Conservation (phyloP, 108 stramenopile species). For the Cyclotella cryptica region DNA sequence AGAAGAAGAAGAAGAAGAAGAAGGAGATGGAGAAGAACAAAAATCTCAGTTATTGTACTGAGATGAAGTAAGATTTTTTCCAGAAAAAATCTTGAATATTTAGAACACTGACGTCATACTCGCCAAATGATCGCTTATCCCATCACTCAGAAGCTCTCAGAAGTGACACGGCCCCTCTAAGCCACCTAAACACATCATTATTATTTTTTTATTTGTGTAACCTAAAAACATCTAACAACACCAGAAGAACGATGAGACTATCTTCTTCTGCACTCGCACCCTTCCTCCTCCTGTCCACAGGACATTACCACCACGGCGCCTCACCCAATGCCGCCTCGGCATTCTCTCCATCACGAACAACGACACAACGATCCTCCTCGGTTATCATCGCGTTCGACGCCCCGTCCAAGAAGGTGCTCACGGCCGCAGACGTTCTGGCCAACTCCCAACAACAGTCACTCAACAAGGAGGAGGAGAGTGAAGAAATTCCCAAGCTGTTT, state of each 20-base stretch:
- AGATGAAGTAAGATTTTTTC: no score
- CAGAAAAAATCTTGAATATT: no score
- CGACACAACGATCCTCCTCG: not conserved
- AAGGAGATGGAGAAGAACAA: no score
- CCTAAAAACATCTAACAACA: not conserved
- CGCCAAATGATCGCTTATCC: no score
- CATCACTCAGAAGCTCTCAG: no score
- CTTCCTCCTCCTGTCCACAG: not conserved
- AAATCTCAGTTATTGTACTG: no score
- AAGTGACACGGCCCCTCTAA: no score
- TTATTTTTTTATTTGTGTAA: no score
- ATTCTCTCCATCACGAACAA: not conserved
- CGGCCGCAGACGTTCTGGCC: not conserved
- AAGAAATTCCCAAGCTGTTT: constrained; percentile 68
- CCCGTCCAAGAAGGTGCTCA: constrained; percentile 6
- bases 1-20: no score
- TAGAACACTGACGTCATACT: no score
- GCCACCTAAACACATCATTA: no score
- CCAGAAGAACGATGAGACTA: not conserved
- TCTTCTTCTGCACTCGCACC: not conserved
- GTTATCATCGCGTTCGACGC: no score
- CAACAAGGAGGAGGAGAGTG: constrained; percentile 12
- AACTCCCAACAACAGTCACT: not conserved
- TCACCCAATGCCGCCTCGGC: not conserved
- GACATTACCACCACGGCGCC: not conserved